Evolutionary conservation across 805 yeast genomes (phyloP).

Genomic region (Wickerhamiella galacta): DNA sequence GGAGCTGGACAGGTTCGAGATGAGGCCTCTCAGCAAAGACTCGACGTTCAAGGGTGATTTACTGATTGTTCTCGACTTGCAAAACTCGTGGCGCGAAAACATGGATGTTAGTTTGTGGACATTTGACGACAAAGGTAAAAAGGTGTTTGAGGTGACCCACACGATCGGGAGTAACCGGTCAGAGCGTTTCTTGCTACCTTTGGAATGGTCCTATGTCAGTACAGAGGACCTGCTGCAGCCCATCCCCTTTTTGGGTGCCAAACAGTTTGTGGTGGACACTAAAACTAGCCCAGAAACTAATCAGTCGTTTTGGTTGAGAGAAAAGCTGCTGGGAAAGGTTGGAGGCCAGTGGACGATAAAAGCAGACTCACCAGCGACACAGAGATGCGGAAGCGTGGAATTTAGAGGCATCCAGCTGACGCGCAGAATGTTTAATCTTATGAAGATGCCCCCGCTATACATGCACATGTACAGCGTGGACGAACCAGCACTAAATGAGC

Average conservation of each 20-base stretch:
- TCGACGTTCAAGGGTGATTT: conserved; percentile 25
- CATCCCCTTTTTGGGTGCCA: conserved; percentile 55
- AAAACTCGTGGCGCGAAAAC: conserved; percentile 60
- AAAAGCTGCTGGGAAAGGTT: conserved; percentile 40
- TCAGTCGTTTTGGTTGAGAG: conserved; percentile 69
- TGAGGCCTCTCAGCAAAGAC: conserved; percentile 29
- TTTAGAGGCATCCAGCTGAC: conserved; percentile 49
- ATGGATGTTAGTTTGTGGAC: conserved; percentile 20
- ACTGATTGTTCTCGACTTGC: conserved; percentile 56
- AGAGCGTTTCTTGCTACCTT: conserved; percentile 53
- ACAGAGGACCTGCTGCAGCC: conserved; percentile 30
- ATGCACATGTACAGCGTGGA: not conserved
- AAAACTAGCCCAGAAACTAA: conserved; percentile 39
- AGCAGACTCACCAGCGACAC: conserved; percentile 14
- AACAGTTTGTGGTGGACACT: conserved; percentile 45
- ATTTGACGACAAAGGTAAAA: conserved; percentile 1
- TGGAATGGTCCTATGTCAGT: conserved; percentile 35
- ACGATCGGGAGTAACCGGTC: conserved; percentile 27
- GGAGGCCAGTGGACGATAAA: conserved; percentile 45
- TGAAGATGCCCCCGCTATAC: conserved; percentile 14
- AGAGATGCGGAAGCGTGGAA: conserved; percentile 43
- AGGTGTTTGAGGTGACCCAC: conserved; percentile 3
- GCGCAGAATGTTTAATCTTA: conserved; percentile 38
- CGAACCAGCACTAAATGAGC: conserved; percentile 25
- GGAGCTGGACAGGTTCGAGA: conserved; percentile 60